Conservation (phyloP, 441 rosid species). For the Raphanus hybrid region DNA sequence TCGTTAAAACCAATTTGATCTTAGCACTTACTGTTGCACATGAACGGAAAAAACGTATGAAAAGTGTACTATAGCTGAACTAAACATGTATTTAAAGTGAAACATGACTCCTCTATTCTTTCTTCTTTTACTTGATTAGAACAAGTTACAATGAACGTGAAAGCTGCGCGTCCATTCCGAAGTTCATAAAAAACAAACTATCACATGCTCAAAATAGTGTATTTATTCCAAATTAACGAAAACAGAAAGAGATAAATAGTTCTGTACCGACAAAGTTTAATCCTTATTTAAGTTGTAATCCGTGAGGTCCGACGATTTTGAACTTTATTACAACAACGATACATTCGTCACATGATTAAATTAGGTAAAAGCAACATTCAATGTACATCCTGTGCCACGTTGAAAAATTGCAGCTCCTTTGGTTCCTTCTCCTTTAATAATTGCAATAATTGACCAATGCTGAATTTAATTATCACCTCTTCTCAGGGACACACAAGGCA, state of each 20-base stretch:
- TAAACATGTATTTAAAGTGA: slow-evolving; percentile 4
- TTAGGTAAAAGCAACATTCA: slow-evolving; percentile 21
- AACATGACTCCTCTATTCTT: slow-evolving; percentile 9
- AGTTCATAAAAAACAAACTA: background rate
- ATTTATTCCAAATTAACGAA: slow-evolving; percentile 24
- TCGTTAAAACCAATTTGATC: slow-evolving; percentile 25
- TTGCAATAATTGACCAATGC: slow-evolving; percentile 32
- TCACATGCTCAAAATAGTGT: slow-evolving; percentile 19
- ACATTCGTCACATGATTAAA: slow-evolving; percentile 9
- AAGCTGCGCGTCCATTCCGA: slow-evolving; percentile 19
- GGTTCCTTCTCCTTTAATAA: slow-evolving; percentile 27
- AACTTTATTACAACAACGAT: slow-evolving; percentile 3
- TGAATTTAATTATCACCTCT: slow-evolving; percentile 8
- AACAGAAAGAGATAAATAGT: background rate
- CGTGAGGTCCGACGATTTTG: background rate
- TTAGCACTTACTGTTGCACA: background rate
- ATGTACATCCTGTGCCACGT: slow-evolving; percentile 10
- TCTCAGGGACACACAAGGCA: slow-evolving; percentile 29
- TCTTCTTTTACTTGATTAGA: background rate
- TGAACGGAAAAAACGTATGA: background rate
- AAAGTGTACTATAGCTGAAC: background rate
- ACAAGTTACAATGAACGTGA: slow-evolving; percentile 30
- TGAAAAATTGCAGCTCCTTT: slow-evolving; percentile 29
- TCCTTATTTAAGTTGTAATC: background rate
- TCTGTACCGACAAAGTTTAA: slow-evolving; percentile 30